phyloP scores from a whole-genome alignment of 768 basidiomycete species.

The Lactarius psammicola region DNA sequence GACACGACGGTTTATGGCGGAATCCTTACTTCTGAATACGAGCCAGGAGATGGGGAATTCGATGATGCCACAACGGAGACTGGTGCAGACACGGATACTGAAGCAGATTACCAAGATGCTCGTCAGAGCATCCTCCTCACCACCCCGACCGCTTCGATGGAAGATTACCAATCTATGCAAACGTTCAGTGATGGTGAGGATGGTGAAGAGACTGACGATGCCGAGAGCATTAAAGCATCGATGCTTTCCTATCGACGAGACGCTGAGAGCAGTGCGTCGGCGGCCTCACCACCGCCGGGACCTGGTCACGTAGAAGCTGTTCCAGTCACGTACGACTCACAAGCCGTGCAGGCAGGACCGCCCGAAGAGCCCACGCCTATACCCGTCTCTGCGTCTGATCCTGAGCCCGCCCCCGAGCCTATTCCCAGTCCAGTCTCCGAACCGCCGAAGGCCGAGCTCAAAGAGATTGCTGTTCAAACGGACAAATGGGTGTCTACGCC shows the following conservation, averaged over 20 bases:
- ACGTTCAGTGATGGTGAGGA: constrained; percentile 58
- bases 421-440: constrained; percentile 31
- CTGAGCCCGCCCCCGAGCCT: constrained; percentile 29
- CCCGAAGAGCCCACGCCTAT: constrained; percentile 30
- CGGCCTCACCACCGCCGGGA: constrained; percentile 17
- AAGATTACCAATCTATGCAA: constrained; percentile 27
- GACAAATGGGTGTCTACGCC: constrained; percentile 59
- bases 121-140: constrained; percentile 58
- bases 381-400: background rate
- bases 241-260: constrained; percentile 37
- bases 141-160: constrained; percentile 60
- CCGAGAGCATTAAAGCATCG: constrained; percentile 69
- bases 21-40: constrained; percentile 28
- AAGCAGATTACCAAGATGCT: constrained; percentile 74
- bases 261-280: constrained; percentile 14
- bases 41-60: constrained; percentile 41
- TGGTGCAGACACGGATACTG: constrained; percentile 66
- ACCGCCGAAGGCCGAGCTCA: constrained; percentile 59
- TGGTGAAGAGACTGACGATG: constrained; percentile 58
- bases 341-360: constrained; percentile 39
- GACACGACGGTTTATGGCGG: constrained; percentile 34
- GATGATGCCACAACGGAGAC: constrained; percentile 55
- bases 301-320: constrained; percentile 28
- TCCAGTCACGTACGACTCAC: constrained; percentile 52
- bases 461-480: constrained; percentile 78